These are phyloP conservation scores for Penicillium occitanis DNA, from an alignment of 2,329 filamentous ascomycete genomes.

Conservation along the genomic window DNA sequence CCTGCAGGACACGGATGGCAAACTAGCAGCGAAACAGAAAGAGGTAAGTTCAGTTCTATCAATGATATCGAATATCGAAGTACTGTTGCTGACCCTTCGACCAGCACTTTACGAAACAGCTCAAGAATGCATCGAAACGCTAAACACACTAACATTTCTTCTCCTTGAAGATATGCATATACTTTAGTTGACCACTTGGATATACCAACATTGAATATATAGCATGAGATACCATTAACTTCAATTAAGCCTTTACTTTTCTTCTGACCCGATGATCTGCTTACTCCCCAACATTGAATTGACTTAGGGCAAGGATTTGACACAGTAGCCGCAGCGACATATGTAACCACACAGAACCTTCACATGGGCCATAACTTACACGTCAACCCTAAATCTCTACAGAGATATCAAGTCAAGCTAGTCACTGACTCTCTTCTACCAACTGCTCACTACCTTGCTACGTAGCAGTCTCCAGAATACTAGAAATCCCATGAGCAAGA, in stretches of 20 bases:
- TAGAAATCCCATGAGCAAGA: neutral
- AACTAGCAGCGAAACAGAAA: slow-evolving; percentile 66
- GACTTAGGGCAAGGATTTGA: neutral
- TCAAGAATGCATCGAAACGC: slow-evolving; percentile 38
- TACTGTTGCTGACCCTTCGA: slow-evolving; percentile 22
- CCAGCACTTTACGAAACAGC: slow-evolving; percentile 44
- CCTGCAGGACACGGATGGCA: slow-evolving; percentile 46
- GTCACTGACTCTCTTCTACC: neutral
- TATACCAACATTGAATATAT: slow-evolving; percentile 10
- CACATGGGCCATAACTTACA: neutral
- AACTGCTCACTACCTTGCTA: neutral
- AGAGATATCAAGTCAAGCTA: neutral
- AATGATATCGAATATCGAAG: neutral
- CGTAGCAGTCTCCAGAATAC: neutral
- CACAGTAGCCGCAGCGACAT: neutral
- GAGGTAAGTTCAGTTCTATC: slow-evolving; percentile 35
- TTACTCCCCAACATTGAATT: neutral
- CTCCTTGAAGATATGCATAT: neutral
- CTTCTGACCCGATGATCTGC: neutral
- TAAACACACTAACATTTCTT: slow-evolving; percentile 18
- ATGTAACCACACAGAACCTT: neutral
- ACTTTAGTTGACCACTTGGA: neutral
- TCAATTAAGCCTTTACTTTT: neutral
- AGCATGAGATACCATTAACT: slow-evolving; percentile 19
- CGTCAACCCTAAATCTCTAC: neutral